Evolutionary conservation across 2,329 filamentous ascomycete species (phyloP), one percentile per base, ranked within the genome.

Genomic region (Colletotrichum gigasporum): DNA sequence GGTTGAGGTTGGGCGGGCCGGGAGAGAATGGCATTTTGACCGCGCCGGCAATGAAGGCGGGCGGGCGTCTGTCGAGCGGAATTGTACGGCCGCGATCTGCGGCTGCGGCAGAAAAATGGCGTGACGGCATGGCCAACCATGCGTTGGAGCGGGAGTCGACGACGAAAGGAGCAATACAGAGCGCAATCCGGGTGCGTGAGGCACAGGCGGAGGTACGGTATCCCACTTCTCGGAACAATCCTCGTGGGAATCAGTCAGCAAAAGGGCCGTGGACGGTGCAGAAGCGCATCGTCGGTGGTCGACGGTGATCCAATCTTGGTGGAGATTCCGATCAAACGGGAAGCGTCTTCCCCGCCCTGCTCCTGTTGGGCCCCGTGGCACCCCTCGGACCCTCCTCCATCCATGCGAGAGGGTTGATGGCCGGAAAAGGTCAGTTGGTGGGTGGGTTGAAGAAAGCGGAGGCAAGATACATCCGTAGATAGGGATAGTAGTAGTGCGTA

Each of bases 21-120:
- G 56, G 61, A 53, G 32, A 32, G 32, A 61, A 26, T 48, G n/a
- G 34, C 56, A 61, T 64, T 64, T 50, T 54, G 61, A 61, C 14
- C 41, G 28, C 26, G 41, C 34, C 32, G 39, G 24, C 44, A n/a
- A 39, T 18, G 39, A 12, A 30, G 42, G 58, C 34, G 34, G 53
- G n/a, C n/a, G n/a, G n/a, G n/a, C n/a, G n/a, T n/a, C n/a, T n/a
- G n/a, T n/a, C 32, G 16, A 11, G 14, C 45, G 45, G 50, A 47
- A 22, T 11, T 10, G 18, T 12, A 37, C 12, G 61, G 24, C 48
- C 32, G 61, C 34, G 56, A 61, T 64, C 34, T 54, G 48, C 48
- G 35, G 56, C 34, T 30, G 20, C 12, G 41, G 56, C 47, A 54
- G 35, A 55, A 30, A 55, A 54, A 30, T 50, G 48, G 61, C 47